Base-by-base conservation (phyloP, 2,329 filamentous ascomycete genomes). In the Monilinia fructicola region DNA sequence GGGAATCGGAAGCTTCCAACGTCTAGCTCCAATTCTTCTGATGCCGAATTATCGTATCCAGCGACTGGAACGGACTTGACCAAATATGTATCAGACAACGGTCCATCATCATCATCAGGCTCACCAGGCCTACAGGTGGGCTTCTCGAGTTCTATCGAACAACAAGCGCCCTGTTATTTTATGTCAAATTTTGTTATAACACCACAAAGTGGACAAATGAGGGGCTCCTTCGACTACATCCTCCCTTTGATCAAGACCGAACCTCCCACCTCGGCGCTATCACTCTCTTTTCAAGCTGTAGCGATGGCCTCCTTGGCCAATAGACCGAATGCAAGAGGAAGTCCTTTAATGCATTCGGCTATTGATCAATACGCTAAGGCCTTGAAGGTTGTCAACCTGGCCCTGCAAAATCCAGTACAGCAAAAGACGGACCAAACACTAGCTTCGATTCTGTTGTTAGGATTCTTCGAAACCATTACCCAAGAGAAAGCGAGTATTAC, bases 181-280 rank as follows among this genome's bases (percentile, higher is more conserved):
- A 76, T 87, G 18, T 79, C 85, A 65, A 87, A 88, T 73, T 89
- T 84, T 73, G 81, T 88, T 61, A 78, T 87, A 16, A 71, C 85
- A 12, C 84, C 86, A 26, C 77, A 78, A 18, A 78, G 82, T 28
- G 82, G 81, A n/a, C 79, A 77, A 46, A 80, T 81, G 2, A 76
- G 83, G 26, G 86, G 86, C 0, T 87, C 84, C 71, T 80, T 87
- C 76, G 85, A 88, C 69, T 88, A 84, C 64, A 76, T 88, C 1
- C 72, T 86, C 6, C 85, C 86, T 10, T 76, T 89, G 53, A 77
- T 87, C 67, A 82, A 81, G 67, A 71, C 76, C 6, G 79, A 83
- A 11, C 73, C 75, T 0, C 72, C 78, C 0, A 77, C 81, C 7
- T 78, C 77, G n/a, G 83, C 84, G 67, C 78, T 88, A 55, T 80